Evolutionary conservation across 2,329 filamentous ascomycete species (phyloP).

Genomic region (Allantophomopsis lycopodina): DNA sequence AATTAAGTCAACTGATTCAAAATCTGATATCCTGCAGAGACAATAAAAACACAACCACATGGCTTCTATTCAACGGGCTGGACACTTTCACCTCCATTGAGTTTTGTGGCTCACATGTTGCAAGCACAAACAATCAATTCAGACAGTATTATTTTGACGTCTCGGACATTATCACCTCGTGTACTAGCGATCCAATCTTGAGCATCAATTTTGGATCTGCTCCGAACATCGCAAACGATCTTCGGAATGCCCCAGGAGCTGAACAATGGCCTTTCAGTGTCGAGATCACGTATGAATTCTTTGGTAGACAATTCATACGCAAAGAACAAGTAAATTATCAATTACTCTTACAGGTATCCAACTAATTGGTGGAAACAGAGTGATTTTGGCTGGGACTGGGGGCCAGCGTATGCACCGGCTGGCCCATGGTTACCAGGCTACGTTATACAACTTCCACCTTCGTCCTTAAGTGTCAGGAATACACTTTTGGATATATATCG

Average conservation of each 20-base stretch:
- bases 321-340: conserved; percentile 31
- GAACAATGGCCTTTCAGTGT: conserved; percentile 32
- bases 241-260: conserved; percentile 27
- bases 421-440: conserved; percentile 48
- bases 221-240: conserved; percentile 34
- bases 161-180: conserved; percentile 19
- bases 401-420: conserved; percentile 45
- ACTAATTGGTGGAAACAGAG: conserved; percentile 12
- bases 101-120: conserved; percentile 38
- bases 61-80: conserved; percentile 46
- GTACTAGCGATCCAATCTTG: too few relatives aligned
- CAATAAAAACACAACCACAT: conserved; percentile 15
- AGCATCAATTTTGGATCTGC: conserved; percentile 42
- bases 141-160: conserved; percentile 47
- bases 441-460: conserved; percentile 32
- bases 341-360: too few relatives aligned
- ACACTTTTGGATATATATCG: conserved; percentile 44
- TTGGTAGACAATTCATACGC: conserved; percentile 39
- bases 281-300: conserved; percentile 33
- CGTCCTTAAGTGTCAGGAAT: conserved; percentile 33
- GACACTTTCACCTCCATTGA: conserved; percentile 45
- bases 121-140: conserved; percentile 47
- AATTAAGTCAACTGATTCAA: neutral
- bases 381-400: conserved; percentile 55
- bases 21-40: too few relatives aligned